Percentiles rank a stretch among this genome's conserved stretches.
Evolutionary conservation across 2,329 filamentous ascomycete species (phyloP).

Genomic region (Myriosclerotinia curreyana): DNA sequence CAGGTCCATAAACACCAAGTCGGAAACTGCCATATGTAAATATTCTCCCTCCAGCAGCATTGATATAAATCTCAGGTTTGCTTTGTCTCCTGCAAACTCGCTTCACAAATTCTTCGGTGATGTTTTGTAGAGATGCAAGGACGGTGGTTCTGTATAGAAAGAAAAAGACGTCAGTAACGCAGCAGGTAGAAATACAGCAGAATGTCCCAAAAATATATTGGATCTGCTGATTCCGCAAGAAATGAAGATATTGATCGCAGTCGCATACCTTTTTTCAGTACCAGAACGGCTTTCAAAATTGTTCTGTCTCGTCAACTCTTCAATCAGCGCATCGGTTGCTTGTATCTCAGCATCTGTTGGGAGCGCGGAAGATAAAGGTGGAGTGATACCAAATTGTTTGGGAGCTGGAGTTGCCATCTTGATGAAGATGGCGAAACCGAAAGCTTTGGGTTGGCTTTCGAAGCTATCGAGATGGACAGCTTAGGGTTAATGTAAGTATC

Average conservation of each 20-base stretch:
- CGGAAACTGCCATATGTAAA: conserved; percentile 97
- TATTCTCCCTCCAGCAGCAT: conserved; percentile 84
- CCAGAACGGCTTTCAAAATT: conserved; percentile 85
- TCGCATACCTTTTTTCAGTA: conserved; percentile 72
- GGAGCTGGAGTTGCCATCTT: conserved; percentile 35
- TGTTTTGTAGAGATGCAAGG: conserved; percentile 70
- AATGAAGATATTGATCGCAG: neutral
- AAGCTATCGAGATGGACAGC: conserved; percentile 9
- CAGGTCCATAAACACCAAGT: conserved; percentile 88
- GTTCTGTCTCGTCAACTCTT: conserved; percentile 82
- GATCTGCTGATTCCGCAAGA: neutral
- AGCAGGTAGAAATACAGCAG: neutral
- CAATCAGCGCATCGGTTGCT: conserved; percentile 73
- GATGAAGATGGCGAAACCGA: conserved; percentile 18
- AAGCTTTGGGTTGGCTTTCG: neutral
- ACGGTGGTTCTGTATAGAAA: conserved; percentile 54
- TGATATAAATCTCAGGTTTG: conserved; percentile 72
- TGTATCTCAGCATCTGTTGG: conserved; percentile 76
- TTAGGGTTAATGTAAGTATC: conserved; percentile 8
- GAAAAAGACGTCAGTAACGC: conserved; percentile 17
- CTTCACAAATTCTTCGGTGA: conserved; percentile 84
- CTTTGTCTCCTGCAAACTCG: conserved; percentile 58
- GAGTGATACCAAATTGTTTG: conserved; percentile 63
- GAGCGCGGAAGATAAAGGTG: conserved; percentile 72
- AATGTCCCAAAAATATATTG: no score